Base-by-base conservation (phyloP, 2,329 filamentous ascomycete species). In the Whalleya microplaca region DNA sequence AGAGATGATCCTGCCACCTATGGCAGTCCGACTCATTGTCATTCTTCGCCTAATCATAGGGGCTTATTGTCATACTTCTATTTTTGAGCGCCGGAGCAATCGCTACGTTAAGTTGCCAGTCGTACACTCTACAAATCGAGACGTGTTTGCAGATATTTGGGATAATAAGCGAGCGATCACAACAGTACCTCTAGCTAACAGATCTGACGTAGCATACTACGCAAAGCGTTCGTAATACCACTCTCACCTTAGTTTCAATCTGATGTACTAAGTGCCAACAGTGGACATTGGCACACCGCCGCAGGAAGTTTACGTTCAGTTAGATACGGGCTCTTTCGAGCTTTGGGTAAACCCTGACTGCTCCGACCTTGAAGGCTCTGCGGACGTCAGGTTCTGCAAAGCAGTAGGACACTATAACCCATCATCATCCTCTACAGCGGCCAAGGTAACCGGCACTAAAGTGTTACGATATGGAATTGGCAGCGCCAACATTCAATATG, bases 311-410 rank as follows among this genome's bases (percentile, higher is more conserved):
- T 81, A 75, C 53, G 80, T 84, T 10, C 81, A 84, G 65, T 69
- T 86, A 52, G 83, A 86, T 66, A 85, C 84, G 0, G 82, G 83
- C 45, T 85, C 82, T 9, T 84, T 83, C 62, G 83, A 85, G 72
- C 74, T 85, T 29, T 85, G 83, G 83, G 79, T 85, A 6, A 91
- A 91, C 65, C 80, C 85, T 0, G 78, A 80, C 48, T 84, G 80
- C 64, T 82, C 79, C 7, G 67, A 68, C 1, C 73, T 88, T 16
- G 59, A 67, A 9, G 55, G 65, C 7, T 61, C 66, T 0, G 62
- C 73, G 3, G 78, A 82, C 58, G 64, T 70, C 19, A 68, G 58
- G 29, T 82, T 83, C 64, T 84, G 81, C 67, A 61, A 73, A 14
- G 73, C 72, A 8, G 71, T 77, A 5, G 81, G 81, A 29, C 66